Conservation (phyloP, 192 early-diverging fungal genomes). For the Oehlia diaphana region DNA sequence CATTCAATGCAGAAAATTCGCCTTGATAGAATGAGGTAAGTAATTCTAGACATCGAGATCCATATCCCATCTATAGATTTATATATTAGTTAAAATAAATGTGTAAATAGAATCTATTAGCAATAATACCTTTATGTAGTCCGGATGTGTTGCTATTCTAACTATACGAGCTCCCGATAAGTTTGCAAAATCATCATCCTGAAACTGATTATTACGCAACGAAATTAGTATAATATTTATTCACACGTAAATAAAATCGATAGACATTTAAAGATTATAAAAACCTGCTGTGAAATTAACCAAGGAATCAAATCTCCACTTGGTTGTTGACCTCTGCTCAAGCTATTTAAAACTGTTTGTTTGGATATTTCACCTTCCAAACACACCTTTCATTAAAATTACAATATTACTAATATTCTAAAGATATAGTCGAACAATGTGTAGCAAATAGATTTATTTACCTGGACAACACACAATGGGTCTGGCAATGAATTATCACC, state of each 20-base stretch:
- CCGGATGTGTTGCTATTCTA: conserved; percentile 96
- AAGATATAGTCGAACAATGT: conserved; percentile 1
- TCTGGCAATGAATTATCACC: conserved; percentile 78
- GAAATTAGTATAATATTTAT: neutral
- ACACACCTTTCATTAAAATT: conserved; percentile 64
- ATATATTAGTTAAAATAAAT: neutral
- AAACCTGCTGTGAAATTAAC: conserved; percentile 85
- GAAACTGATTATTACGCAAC: conserved; percentile 51
- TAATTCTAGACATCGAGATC: conserved; percentile 80
- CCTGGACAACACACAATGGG: conserved; percentile 84
- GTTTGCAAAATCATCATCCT: conserved; percentile 96
- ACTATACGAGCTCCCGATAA: conserved; percentile 95
- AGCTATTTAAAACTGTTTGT: conserved; percentile 76
- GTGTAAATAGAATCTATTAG: neutral
- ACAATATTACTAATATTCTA: neutral
- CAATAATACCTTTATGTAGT: conserved; percentile 67
- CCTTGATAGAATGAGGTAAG: conserved; percentile 90
- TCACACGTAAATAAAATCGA: neutral
- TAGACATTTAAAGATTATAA: conserved; percentile 17
- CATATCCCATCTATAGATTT: conserved; percentile 85
- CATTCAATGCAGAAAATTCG: conserved; percentile 66
- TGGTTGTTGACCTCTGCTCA: conserved; percentile 82
- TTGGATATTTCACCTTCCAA: conserved; percentile 95
- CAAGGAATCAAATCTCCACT: conserved; percentile 97
- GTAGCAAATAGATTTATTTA: neutral